A percentile compares a stretch with the other conserved stretches of the same genome.
phyloP scores from a whole-genome alignment of 2,329 filamentous ascomycete genomes.

The Alternaria solani region DNA sequence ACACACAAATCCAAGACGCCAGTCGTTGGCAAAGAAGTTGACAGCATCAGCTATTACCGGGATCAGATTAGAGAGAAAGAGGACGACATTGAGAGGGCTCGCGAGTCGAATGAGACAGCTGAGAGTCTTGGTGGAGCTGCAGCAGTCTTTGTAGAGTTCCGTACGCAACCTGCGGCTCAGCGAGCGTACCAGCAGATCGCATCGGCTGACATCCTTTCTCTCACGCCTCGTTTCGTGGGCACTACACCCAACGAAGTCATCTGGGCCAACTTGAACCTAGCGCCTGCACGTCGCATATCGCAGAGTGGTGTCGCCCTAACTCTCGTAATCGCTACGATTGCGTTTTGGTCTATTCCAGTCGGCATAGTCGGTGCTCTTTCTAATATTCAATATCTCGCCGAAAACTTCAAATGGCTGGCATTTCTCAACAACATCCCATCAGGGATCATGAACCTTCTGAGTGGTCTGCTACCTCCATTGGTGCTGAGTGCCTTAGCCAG shows the following conservation, averaged over 20 bases:
- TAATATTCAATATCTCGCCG: slow-evolving; percentile 75
- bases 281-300: slow-evolving; percentile 81
- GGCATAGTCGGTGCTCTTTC: slow-evolving; percentile 85
- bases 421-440: slow-evolving; percentile 78
- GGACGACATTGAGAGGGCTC: slow-evolving; percentile 73
- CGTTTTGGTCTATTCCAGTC: slow-evolving; percentile 85
- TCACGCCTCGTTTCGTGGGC: slow-evolving; percentile 86
- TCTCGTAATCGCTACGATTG: slow-evolving; percentile 79
- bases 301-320: slow-evolving; percentile 75
- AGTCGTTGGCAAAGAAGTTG: slow-evolving; percentile 84
- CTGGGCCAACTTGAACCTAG: slow-evolving; percentile 84
- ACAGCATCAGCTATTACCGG: slow-evolving; percentile 91
- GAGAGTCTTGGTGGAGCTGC: slow-evolving; percentile 67
- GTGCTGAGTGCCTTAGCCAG: slow-evolving; percentile 82
- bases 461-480: slow-evolving; percentile 82
- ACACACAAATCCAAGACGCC: slow-evolving; percentile 47
- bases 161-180: slow-evolving; percentile 82
- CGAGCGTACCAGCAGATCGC: slow-evolving; percentile 73
- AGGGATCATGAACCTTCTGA: slow-evolving; percentile 80
- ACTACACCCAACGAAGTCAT: slow-evolving; percentile 83
- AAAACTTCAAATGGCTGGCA: slow-evolving; percentile 70
- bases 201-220: slow-evolving; percentile 66
- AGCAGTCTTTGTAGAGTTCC: slow-evolving; percentile 91
- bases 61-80: slow-evolving; percentile 78
- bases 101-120: slow-evolving; percentile 70